Evolutionary conservation across 2,329 filamentous ascomycete genomes (phyloP), one percentile per base, ranked within the genome.

Genomic region (Alternaria sp.): DNA sequence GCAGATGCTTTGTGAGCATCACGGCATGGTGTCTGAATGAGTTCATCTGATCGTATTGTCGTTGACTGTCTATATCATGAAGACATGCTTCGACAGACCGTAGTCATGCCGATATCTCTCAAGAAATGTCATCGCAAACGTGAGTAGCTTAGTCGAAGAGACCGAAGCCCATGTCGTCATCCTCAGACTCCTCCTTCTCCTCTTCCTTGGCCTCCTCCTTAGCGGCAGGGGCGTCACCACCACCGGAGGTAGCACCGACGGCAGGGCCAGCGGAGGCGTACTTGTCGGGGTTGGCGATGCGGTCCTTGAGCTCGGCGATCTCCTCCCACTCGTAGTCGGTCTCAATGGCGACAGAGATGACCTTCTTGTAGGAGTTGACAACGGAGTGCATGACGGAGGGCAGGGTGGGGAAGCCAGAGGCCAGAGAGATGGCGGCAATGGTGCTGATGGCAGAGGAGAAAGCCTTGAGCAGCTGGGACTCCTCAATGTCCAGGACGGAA

Each of bases 251-350:
- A 57, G 84, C 84, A 60, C 88, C 85, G 64, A 85, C 86, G 70
- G 82, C 88, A 63, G 95, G 93, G 72, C 91, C 93, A 72, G 94
- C 87, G 53, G 93, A 82, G 71, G 95, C 96, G 83, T 98, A 99
- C 60, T 93, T 93, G 60, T 99, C 96, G 75, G 96, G 96, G 90
- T 99, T 98, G 86, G 93, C 93, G 79, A 99, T 97, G 83, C 96
- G 94, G 87, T 99, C 96, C 92, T 99, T 99, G 87, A 99, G 92
- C 86, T 97, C 88, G 80, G 96, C 90, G 80, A 99, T 97, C 84
- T 93, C 93, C 78, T 94, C 90, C 95, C 96, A 99, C 85, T 89
- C 91, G 88, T 91, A 91, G 74, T 97, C 94, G 77, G 93, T 97
- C 85, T 90, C 88, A 79, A 99, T 83, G 78, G 96, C 96, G 78